Conservation (phyloP, 75 land plant species). For the Cupressus sempervirens region DNA sequence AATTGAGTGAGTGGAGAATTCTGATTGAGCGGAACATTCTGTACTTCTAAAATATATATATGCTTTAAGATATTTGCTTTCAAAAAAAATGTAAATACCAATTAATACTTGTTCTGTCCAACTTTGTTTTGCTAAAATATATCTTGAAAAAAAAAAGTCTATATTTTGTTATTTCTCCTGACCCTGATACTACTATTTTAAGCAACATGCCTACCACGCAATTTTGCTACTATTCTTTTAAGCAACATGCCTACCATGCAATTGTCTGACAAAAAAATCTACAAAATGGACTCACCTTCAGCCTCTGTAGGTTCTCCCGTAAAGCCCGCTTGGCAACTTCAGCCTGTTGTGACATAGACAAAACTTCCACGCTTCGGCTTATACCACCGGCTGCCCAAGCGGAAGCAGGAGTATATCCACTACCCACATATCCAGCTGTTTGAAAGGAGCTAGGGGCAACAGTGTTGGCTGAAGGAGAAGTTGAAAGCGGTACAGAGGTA, state of each 20-base stretch:
- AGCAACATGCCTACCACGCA: background rate
- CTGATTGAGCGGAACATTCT: background rate
- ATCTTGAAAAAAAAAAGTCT: background rate
- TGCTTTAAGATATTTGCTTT: background rate
- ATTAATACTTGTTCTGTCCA: background rate
- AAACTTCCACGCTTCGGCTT: constrained; percentile 37
- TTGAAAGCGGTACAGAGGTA: background rate
- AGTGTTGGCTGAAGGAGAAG: background rate
- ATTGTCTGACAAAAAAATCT: background rate
- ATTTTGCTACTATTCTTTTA: background rate
- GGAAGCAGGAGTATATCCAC: constrained; percentile 13
- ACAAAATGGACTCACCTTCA: constrained; percentile 36
- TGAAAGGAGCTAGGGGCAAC: constrained; percentile 15
- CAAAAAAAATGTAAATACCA: background rate
- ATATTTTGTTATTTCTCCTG: background rate
- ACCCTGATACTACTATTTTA: background rate
- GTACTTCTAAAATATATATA: background rate
- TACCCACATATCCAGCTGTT: constrained; percentile 5
- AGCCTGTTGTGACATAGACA: constrained; percentile 72
- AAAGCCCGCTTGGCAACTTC: constrained; percentile 62
- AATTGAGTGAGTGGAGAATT: background rate
- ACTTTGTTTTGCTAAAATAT: background rate
- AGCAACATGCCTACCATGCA: background rate
- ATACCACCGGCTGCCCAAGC: constrained; percentile 36
- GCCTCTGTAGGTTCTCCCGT: constrained; percentile 46